Percentiles rank a stretch among this genome's conserved stretches.
Conservation (phyloP, 192 early-diverging fungal genomes). For the Powellomyces hirtus region DNA sequence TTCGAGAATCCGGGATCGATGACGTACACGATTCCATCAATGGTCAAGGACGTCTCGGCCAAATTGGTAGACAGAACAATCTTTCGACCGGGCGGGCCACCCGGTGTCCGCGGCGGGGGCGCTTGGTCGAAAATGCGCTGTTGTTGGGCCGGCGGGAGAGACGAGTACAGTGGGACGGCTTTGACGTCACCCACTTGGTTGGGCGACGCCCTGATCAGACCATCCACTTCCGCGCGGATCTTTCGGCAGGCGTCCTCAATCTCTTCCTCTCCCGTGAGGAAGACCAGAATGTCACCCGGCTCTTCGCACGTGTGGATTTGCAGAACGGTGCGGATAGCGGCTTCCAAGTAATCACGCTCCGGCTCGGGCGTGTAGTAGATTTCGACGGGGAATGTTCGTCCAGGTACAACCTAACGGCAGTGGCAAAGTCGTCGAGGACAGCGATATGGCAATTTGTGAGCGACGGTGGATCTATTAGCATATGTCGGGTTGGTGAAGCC, state of each 20-base stretch:
- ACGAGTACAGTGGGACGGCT: conserved; percentile 88
- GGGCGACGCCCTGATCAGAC: conserved; percentile 35
- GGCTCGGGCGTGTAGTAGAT: conserved; percentile 97
- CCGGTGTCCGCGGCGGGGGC: conserved; percentile 71
- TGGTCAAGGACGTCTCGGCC: conserved; percentile 97
- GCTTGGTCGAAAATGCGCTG: conserved; percentile 91
- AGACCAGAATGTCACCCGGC: conserved; percentile 94
- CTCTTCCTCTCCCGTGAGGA: conserved; percentile 98
- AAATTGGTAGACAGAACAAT: conserved; percentile 96
- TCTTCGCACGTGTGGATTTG: conserved; percentile 93
- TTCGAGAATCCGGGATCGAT: conserved; percentile 99
- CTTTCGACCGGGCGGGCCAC: conserved; percentile 92
- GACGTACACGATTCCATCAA: conserved; percentile 98
- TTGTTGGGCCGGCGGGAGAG: conserved; percentile 86
- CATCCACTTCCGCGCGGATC: conserved; percentile 72
- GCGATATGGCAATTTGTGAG: background rate
- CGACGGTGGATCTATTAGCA: conserved; percentile 20
- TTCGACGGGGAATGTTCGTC: conserved; percentile 98
- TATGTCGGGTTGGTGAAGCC: background rate
- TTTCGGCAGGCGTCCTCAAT: conserved; percentile 94
- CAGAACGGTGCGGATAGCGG: conserved; percentile 90
- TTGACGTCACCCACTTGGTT: conserved; percentile 81
- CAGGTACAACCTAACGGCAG: conserved; percentile 79
- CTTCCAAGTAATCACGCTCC: conserved; percentile 97
- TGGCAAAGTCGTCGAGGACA: background rate